Conservation (phyloP, 768 basidiomycete genomes). For the Mycena galopus region DNA sequence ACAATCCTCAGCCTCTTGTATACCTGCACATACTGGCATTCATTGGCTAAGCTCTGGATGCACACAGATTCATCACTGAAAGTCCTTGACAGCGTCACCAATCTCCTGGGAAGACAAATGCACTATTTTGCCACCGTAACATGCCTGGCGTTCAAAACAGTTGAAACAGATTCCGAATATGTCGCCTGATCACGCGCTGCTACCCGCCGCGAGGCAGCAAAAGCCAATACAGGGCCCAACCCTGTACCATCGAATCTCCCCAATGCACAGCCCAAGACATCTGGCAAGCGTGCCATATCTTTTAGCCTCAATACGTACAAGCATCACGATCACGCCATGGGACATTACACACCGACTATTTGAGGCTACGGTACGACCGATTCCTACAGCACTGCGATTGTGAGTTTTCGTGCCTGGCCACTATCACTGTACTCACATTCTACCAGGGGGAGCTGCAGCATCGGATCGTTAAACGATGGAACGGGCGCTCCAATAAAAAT, state of each 20-base stretch:
- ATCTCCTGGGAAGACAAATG: conserved; percentile 33
- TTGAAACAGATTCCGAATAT: neutral
- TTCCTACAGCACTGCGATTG: conserved; percentile 49
- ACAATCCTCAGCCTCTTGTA: conserved; percentile 42
- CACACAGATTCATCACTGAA: conserved; percentile 46
- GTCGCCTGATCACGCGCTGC: neutral
- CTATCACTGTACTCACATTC: neutral
- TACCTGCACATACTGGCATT: conserved; percentile 48
- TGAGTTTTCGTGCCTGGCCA: conserved; percentile 35
- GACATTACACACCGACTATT: conserved; percentile 48
- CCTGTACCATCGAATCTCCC: neutral
- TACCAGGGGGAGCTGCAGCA: conserved; percentile 51
- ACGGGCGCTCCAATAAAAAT: conserved; percentile 43
- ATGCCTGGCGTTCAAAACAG: conserved; percentile 4
- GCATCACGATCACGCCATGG: conserved; percentile 50
- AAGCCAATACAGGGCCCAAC: neutral
- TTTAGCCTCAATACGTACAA: conserved; percentile 53
- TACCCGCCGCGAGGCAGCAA: neutral
- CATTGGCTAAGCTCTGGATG: conserved; percentile 48
- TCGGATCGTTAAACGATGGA: conserved; percentile 44
- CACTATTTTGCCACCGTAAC: conserved; percentile 42
- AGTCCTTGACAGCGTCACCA: conserved; percentile 35
- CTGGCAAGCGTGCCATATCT: neutral
- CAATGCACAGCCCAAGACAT: too few species aligned
- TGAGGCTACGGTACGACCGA: conserved; percentile 49